Evolutionary conservation across 1,284 basidiomycete genomes (phyloP).

Genomic region (Takashimella tepidaria): DNA sequence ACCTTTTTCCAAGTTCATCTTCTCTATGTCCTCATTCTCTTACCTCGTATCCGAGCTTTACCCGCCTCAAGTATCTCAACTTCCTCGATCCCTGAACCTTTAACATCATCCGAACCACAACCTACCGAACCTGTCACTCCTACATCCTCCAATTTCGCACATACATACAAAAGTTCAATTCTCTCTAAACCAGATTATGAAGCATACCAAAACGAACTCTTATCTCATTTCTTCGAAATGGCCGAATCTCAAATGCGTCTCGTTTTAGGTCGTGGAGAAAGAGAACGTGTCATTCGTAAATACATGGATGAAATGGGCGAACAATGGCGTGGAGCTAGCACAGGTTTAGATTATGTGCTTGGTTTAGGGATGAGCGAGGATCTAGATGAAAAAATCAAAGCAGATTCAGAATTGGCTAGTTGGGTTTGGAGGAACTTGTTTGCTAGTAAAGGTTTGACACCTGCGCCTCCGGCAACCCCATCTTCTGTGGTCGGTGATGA

Average conservation of each 20-base stretch:
- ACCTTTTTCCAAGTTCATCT: constrained; percentile 96
- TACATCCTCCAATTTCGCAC: not conserved
- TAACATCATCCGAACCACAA: constrained; percentile 17
- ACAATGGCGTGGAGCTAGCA: constrained; percentile 80
- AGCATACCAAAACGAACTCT: constrained; percentile 55
- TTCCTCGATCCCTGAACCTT: constrained; percentile 28
- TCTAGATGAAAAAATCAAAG: constrained; percentile 16
- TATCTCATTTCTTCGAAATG: constrained; percentile 96
- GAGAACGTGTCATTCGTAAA: constrained; percentile 73
- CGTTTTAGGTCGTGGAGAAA: constrained; percentile 64
- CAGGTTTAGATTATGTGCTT: constrained; percentile 70
- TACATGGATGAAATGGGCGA: constrained; percentile 87
- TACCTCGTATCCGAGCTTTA: constrained; percentile 79
- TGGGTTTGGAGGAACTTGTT: constrained; percentile 92
- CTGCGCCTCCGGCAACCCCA: constrained; percentile 21
- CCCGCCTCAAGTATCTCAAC: constrained; percentile 60
- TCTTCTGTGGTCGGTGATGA: constrained; percentile 48
- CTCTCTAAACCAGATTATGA: constrained; percentile 31
- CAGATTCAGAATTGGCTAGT: constrained; percentile 73
- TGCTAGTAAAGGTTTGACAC: constrained; percentile 25
- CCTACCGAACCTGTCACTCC: constrained; percentile 4
- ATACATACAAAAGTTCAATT: not conserved
- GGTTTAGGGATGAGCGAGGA: constrained; percentile 25
- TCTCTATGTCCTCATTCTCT: constrained; percentile 86
- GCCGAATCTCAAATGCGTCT: constrained; percentile 83